phyloP scores from a whole-genome alignment of 1,284 basidiomycete species.

The Lentinus polychrous region DNA sequence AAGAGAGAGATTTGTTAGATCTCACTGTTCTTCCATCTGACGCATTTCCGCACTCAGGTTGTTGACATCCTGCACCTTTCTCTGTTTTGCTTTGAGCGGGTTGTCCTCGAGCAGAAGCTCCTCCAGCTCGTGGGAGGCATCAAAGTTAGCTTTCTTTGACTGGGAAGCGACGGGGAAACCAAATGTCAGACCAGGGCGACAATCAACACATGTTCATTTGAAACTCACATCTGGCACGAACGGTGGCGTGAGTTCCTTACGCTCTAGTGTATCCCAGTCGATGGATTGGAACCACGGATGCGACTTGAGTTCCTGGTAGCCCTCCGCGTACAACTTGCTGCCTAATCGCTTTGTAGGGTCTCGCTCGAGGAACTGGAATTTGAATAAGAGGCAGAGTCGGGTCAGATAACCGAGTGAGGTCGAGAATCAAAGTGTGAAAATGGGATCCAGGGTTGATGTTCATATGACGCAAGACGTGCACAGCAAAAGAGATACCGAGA shows the following conservation, averaged over 20 bases:
- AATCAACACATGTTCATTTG: background rate
- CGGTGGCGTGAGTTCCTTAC: conserved; percentile 76
- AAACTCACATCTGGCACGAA: conserved; percentile 86
- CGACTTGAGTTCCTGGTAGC: conserved; percentile 68
- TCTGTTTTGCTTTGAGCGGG: conserved; percentile 89
- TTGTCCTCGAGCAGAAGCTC: conserved; percentile 96
- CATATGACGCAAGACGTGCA: background rate
- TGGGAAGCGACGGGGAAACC: conserved; percentile 24
- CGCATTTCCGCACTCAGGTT: conserved; percentile 86
- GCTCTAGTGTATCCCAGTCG: conserved; percentile 83
- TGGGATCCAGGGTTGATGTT: conserved; percentile 2
- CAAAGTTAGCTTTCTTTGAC: conserved; percentile 98
- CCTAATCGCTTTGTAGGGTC: conserved; percentile 80
- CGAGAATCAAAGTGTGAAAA: background rate
- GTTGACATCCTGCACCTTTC: conserved; percentile 82
- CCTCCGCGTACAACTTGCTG: conserved; percentile 74
- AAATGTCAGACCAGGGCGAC: conserved; percentile 2
- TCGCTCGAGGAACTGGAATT: conserved; percentile 73
- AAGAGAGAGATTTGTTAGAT: conserved; percentile 14
- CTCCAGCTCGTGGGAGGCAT: conserved; percentile 97
- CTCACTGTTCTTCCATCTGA: conserved; percentile 97
- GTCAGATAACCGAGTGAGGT: background rate
- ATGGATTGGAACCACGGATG: conserved; percentile 86
- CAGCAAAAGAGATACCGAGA: background rate
- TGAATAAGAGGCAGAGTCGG: background rate